Evolutionary conservation across 2,329 filamentous ascomycete species (phyloP), one percentile per base, ranked within the genome.

Genomic region (Phoma sp.): DNA sequence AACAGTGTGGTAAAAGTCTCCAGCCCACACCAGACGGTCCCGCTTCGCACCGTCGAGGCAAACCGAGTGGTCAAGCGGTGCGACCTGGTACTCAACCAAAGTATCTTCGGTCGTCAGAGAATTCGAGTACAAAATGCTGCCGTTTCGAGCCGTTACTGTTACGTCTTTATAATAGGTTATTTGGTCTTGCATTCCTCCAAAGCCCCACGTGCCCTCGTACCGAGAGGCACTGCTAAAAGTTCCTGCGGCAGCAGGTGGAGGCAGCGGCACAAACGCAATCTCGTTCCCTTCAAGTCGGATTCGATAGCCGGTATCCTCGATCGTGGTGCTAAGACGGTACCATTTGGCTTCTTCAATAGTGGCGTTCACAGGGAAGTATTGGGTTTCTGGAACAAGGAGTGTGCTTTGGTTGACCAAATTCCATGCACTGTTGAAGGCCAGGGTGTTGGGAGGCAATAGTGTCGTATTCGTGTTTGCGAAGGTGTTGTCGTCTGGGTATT

Each of bases 31-130:
- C 1, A 77, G 63, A 0, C 77, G 67, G 53, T 80, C 77, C 5
- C 77, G 65, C 53, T 79, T 79, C 0, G 73, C 69, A 2, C 77
- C 76, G 51, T 80, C 77, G 1, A 78, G 61, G 37, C 78, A 80
- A 7, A 77, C 68, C 2, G 73, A 72, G 5, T 62, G 59, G 1
- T 65, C 52, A 20, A 79, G 75, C 1, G 60, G 56, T 2, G 67
- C 64, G 0, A 76, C 69, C 4, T 71, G 69, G 30, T 77, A 80
- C 37, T 80, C 77, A 1, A 53, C 64, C 1, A 79, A 61, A 0
- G 69, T 57, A 9, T 68, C 59, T 0, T 54, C 29, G 1, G 58
- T 69, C 1, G 61, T 72, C 32, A 75, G 49, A 2, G 62, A 20
- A 25, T 74, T 75, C 3, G 57, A 47, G 54, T 77, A 77, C 3